Percentiles rank a stretch among this genome's conserved stretches.
phyloP scores from a whole-genome alignment of 2,329 filamentous ascomycete species.

The Talaromyces atroroseus region DNA sequence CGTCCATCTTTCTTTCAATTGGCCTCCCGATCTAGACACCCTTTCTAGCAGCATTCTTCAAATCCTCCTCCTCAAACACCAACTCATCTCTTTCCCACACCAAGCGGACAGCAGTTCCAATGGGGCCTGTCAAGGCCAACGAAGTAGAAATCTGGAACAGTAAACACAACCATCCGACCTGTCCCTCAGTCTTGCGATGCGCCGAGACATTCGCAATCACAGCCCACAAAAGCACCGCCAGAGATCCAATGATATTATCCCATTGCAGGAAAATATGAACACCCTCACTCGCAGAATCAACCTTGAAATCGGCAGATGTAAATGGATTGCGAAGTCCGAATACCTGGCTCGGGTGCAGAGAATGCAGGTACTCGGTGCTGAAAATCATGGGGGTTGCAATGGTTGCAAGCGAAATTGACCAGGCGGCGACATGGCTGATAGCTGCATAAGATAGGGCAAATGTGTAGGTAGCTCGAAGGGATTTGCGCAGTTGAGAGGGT shows the following conservation, averaged over 20 bases:
- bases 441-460: constrained; percentile 38
- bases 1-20: background rate
- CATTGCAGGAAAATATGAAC: constrained; percentile 45
- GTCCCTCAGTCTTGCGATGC: constrained; percentile 23
- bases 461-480: constrained; percentile 26
- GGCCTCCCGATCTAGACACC: background rate
- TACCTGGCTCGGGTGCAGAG: constrained; percentile 36
- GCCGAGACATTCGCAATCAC: constrained; percentile 30
- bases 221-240: constrained; percentile 43
- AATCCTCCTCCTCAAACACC: constrained; percentile 17
- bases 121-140: constrained; percentile 38
- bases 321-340: constrained; percentile 34
- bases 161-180: constrained; percentile 23
- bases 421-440: constrained; percentile 36
- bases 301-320: constrained; percentile 21
- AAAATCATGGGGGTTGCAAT: constrained; percentile 32
- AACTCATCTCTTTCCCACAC: constrained; percentile 49
- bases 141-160: constrained; percentile 32
- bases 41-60: constrained; percentile 19
- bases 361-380: constrained; percentile 23
- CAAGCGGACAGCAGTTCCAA: constrained; percentile 40
- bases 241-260: constrained; percentile 43
- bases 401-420: constrained; percentile 38
- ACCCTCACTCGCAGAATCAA: constrained; percentile 36
- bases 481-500: constrained; percentile 26